These are phyloP conservation scores for Mucor mucedo DNA, from an alignment of 371 early-diverging fungal genomes.

Conservation along the genomic window DNA sequence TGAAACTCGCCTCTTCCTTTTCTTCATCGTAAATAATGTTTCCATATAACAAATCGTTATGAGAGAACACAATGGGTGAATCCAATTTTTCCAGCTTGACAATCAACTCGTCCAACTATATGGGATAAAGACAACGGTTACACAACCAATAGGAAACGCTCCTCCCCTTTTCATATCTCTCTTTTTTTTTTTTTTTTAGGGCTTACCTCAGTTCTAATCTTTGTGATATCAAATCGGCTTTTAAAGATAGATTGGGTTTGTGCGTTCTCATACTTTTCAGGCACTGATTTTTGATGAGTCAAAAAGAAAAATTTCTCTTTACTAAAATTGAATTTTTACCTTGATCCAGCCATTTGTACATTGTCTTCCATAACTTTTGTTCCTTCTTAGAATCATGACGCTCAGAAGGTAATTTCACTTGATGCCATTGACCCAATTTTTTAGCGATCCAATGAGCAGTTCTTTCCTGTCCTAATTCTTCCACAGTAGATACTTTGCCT, in stretches of 20 bases:
- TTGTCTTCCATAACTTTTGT: slow-evolving; percentile 76
- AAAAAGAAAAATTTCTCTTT: background rate
- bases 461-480: slow-evolving; percentile 74
- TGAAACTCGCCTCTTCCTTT: slow-evolving; percentile 70
- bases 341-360: slow-evolving; percentile 82
- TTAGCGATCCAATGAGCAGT: slow-evolving; percentile 80
- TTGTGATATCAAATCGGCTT: slow-evolving; percentile 58
- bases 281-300: slow-evolving; percentile 50
- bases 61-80: slow-evolving; percentile 89
- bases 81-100: slow-evolving; percentile 59
- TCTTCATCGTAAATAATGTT: slow-evolving; percentile 83
- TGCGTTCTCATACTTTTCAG: slow-evolving; percentile 64
- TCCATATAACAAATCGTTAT: slow-evolving; percentile 90
- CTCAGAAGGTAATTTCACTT: slow-evolving; percentile 47
- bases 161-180: background rate
- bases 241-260: slow-evolving; percentile 67
- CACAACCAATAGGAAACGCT: background rate
- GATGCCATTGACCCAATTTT: slow-evolving; percentile 84
- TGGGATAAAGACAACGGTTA: background rate
- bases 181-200: background rate
- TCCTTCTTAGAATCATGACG: slow-evolving; percentile 11
- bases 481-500: slow-evolving; percentile 71
- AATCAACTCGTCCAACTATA: slow-evolving; percentile 60
- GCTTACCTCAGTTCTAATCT: slow-evolving; percentile 56
- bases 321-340: slow-evolving; percentile 48